Evolutionary conservation across 2,329 filamentous ascomycete genomes (phyloP).

Genomic region (Delphinella strobiligena): DNA sequence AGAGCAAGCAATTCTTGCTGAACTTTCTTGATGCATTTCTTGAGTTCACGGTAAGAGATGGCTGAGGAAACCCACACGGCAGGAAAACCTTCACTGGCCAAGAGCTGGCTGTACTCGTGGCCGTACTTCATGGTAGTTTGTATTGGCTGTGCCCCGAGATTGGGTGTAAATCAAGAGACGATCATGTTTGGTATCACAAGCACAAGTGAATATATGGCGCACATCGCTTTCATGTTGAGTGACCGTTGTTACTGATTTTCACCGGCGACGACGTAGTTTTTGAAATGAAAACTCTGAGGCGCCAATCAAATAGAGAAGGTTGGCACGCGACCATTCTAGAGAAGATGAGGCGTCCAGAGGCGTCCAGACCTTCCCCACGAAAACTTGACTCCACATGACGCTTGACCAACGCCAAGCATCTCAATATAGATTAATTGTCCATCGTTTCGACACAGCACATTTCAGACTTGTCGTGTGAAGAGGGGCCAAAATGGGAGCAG

Average conservation of each 20-base stretch:
- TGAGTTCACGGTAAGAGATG: slow-evolving; percentile 73
- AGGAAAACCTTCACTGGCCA: slow-evolving; percentile 64
- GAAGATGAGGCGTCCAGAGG: too few species aligned
- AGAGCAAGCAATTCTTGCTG: slow-evolving; percentile 56
- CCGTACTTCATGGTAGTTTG: slow-evolving; percentile 65
- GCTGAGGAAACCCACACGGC: slow-evolving; percentile 58
- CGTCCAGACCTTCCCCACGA: too few species aligned
- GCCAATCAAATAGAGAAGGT: background rate
- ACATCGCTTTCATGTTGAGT: too few species aligned
- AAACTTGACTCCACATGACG: too few species aligned
- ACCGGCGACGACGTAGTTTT: too few species aligned
- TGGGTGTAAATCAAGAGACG: background rate
- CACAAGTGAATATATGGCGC: too few species aligned
- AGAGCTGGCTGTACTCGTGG: slow-evolving; percentile 58
- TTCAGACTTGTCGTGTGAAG: background rate
- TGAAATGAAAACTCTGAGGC: too few species aligned
- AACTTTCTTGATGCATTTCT: slow-evolving; percentile 79
- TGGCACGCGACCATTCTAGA: background rate
- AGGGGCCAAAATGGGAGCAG: slow-evolving; percentile 29
- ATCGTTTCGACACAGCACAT: too few species aligned
- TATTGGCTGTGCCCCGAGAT: background rate
- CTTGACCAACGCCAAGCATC: too few species aligned
- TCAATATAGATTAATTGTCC: too few species aligned
- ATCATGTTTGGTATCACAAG: background rate
- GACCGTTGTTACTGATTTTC: too few species aligned